Percentiles rank a stretch among this genome's conserved stretches.
Conservation (phyloP, 768 basidiomycete genomes). For the Floccularia luteovirens region DNA sequence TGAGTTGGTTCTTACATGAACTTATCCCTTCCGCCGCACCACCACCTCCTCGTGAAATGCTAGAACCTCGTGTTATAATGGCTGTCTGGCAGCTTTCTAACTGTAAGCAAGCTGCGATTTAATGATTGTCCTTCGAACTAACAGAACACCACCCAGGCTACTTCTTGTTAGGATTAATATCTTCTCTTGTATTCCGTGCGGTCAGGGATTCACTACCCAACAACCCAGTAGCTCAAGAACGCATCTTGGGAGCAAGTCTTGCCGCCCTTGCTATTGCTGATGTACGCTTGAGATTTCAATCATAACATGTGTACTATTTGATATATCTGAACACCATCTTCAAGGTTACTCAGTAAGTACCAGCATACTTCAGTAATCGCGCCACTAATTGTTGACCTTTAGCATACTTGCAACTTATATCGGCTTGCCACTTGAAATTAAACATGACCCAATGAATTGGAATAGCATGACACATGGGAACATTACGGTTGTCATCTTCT, state of each 20-base stretch:
- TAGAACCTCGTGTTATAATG: slow-evolving; percentile 43
- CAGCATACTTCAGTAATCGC: background rate
- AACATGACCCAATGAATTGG: slow-evolving; percentile 46
- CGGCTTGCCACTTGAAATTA: slow-evolving; percentile 49
- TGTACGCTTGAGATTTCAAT: slow-evolving; percentile 8
- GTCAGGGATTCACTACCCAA: slow-evolving; percentile 50
- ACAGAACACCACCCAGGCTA: slow-evolving; percentile 36
- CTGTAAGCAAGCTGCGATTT: slow-evolving; percentile 25
- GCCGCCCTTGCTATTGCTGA: slow-evolving; percentile 63
- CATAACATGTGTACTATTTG: background rate
- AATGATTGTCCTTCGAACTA: background rate
- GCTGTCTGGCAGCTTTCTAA: slow-evolving; percentile 56
- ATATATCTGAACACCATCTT: background rate
- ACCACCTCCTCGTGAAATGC: slow-evolving; percentile 14
- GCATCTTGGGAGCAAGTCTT: slow-evolving; percentile 56
- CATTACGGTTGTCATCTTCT: slow-evolving; percentile 51
- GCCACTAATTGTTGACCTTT: background rate
- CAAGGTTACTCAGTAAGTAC: background rate
- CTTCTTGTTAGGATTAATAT: slow-evolving; percentile 54
- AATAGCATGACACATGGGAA: slow-evolving; percentile 75
- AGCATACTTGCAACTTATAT: slow-evolving; percentile 26
- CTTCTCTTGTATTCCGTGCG: slow-evolving; percentile 60
- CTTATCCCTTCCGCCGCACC: slow-evolving; percentile 36
- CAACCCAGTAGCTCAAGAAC: slow-evolving; percentile 58
- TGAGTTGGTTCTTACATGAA: slow-evolving; percentile 52